A percentile compares a stretch with the other conserved stretches of the same genome.
phyloP scores from a whole-genome alignment of 495 filamentous ascomycete species.

The Penicillium crystallinum region DNA sequence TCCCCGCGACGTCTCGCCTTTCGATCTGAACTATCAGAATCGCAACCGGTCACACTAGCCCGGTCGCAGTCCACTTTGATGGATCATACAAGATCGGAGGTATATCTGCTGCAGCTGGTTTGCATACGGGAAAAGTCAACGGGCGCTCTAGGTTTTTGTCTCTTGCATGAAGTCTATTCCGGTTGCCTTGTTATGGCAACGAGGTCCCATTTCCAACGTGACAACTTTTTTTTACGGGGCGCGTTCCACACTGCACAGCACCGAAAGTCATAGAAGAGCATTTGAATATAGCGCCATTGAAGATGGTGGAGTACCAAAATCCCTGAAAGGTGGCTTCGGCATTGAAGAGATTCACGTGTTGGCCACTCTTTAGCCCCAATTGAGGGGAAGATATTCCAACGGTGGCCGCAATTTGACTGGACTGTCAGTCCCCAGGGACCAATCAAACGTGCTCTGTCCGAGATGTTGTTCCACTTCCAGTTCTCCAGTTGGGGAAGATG shows the following conservation, averaged over 20 bases:
- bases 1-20: slow-evolving; percentile 18
- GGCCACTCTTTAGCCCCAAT: slow-evolving; percentile 8
- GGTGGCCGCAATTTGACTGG: slow-evolving; percentile 6
- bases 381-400: slow-evolving; percentile 3
- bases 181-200: slow-evolving; percentile 23
- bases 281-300: neutral
- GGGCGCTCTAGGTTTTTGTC: neutral
- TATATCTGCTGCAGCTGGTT: slow-evolving; percentile 7
- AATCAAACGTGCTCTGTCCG: neutral
- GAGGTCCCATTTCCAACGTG: slow-evolving; percentile 1
- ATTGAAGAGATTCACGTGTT: slow-evolving; percentile 11
- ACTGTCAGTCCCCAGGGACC: neutral
- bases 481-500: slow-evolving; percentile 4
- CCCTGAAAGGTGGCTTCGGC: slow-evolving; percentile 10
- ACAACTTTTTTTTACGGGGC: neutral
- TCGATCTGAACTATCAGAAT: slow-evolving; percentile 24
- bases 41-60: slow-evolving; percentile 13
- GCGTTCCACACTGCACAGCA: slow-evolving; percentile 1
- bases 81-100: slow-evolving; percentile 11
- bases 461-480: slow-evolving; percentile 6
- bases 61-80: slow-evolving; percentile 15
- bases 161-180: neutral
- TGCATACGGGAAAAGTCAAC: slow-evolving; percentile 5
- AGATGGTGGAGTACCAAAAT: slow-evolving; percentile 2
- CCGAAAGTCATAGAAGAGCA: neutral